phyloP scores from a whole-genome alignment of 2,329 filamentous ascomycete species.

The Epichloe typhina region DNA sequence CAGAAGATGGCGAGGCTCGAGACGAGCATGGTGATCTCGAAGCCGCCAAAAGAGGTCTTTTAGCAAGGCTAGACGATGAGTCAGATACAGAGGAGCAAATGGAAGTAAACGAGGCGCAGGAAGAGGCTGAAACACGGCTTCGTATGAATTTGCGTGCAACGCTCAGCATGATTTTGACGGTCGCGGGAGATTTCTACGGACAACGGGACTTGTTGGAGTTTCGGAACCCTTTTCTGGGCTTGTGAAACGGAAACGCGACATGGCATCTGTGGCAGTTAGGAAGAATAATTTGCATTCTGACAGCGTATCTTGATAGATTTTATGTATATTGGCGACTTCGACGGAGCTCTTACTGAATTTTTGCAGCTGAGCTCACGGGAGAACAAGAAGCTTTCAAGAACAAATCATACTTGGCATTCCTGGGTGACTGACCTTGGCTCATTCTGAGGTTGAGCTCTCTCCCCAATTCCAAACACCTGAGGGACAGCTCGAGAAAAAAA shows the following conservation, averaged over 20 bases:
- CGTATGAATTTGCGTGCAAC: slow-evolving; percentile 51
- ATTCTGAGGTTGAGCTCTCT: not conserved
- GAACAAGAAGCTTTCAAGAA: no score
- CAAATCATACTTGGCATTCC: no score
- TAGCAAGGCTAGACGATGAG: slow-evolving; percentile 28
- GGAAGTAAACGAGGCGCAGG: slow-evolving; percentile 11
- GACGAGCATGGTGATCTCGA: slow-evolving; percentile 26
- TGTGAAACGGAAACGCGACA: slow-evolving; percentile 15
- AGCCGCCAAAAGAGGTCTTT: slow-evolving; percentile 34
- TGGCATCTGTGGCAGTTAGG: not conserved
- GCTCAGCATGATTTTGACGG: slow-evolving; percentile 81
- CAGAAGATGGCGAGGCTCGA: slow-evolving; percentile 19
- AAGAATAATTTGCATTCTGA: no score
- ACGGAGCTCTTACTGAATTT: no score
- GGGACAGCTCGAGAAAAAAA: not conserved
- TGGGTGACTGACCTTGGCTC: not conserved
- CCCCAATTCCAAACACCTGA: not conserved
- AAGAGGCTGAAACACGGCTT: slow-evolving; percentile 19
- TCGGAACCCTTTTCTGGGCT: slow-evolving; percentile 45
- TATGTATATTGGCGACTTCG: no score
- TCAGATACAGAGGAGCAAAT: slow-evolving; percentile 15
- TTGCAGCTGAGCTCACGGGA: no score
- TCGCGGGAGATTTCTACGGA: slow-evolving; percentile 79
- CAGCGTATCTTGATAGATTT: no score
- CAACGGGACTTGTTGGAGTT: slow-evolving; percentile 75